Evolutionary conservation across 805 yeast genomes (phyloP).

Genomic region (Jamesozyma hellenica): DNA sequence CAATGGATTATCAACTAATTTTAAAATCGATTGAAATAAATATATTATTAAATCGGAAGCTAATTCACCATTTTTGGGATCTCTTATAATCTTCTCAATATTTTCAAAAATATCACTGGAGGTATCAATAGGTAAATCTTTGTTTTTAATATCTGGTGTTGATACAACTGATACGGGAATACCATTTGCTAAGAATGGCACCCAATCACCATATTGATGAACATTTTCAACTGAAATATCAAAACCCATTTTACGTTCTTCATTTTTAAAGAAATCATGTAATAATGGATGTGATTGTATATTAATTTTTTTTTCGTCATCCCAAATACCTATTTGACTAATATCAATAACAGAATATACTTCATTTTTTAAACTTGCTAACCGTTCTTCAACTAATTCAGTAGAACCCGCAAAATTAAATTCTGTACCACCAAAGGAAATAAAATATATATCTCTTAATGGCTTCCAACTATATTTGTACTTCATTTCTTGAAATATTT

Average conservation of each 20-base stretch:
- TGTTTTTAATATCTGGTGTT: conserved; percentile 10
- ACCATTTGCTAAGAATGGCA: conserved; percentile 58
- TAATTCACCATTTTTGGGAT: conserved; percentile 40
- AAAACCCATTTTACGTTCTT: conserved; percentile 17
- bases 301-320: conserved; percentile 42
- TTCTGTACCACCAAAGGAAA: conserved; percentile 73
- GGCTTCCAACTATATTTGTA: conserved; percentile 71
- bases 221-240: conserved; percentile 16
- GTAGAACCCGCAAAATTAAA: conserved; percentile 81
- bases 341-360: conserved; percentile 67
- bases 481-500: conserved; percentile 54
- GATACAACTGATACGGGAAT: conserved; percentile 32
- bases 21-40: conserved; percentile 42
- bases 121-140: conserved; percentile 49
- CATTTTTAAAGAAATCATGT: conserved; percentile 37
- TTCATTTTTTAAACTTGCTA: conserved; percentile 45
- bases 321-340: conserved; percentile 38
- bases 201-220: conserved; percentile 43
- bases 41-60: conserved; percentile 50
- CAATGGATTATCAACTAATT: conserved; percentile 63
- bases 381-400: conserved; percentile 55
- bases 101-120: conserved; percentile 57
- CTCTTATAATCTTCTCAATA: conserved; percentile 33
- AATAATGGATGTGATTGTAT: conserved; percentile 60
- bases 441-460: conserved; percentile 67